These are phyloP conservation scores for Monilinia vaccinii-corymbosi DNA, from an alignment of 2,329 filamentous ascomycete genomes.

Conservation along the genomic window DNA sequence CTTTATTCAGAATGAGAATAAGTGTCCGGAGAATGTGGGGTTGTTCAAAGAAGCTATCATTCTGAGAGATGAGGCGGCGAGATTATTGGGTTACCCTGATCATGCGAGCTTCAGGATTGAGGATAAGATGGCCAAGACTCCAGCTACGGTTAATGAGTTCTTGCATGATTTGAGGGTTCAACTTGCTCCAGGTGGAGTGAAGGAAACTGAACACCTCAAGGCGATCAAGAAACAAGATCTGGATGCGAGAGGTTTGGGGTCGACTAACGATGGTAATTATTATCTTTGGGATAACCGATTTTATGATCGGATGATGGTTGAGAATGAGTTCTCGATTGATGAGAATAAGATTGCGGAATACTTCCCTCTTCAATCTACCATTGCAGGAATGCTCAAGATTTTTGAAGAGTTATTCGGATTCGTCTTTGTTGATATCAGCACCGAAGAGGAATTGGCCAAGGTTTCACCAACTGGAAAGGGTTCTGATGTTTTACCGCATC, in stretches of 20 bases:
- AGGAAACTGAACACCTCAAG: conserved; percentile 62
- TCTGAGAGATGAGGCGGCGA: conserved; percentile 69
- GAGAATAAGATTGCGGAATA: conserved; percentile 76
- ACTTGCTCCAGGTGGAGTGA: conserved; percentile 57
- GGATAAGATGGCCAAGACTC: conserved; percentile 77
- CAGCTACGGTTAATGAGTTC: conserved; percentile 64
- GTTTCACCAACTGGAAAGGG: conserved; percentile 25
- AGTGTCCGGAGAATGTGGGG: conserved; percentile 55
- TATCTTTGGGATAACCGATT: conserved; percentile 78
- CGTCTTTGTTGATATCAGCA: conserved; percentile 63
- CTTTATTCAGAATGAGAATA: conserved; percentile 71
- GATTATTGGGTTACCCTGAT: conserved; percentile 66
- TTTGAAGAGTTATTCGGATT: conserved; percentile 78
- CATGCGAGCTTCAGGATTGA: conserved; percentile 70
- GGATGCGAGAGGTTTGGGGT: conserved; percentile 44
- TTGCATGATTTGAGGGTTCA: conserved; percentile 59
- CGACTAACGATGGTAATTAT: conserved; percentile 56
- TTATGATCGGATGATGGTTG: conserved; percentile 72
- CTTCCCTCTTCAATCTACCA: conserved; percentile 67
- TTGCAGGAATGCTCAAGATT: conserved; percentile 71
- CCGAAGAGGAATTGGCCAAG: conserved; percentile 42
- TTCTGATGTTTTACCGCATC: conserved; percentile 60
- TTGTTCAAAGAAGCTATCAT: conserved; percentile 68
- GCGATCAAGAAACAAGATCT: conserved; percentile 65
- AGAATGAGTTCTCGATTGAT: conserved; percentile 71